phyloP scores from a whole-genome alignment of 441 rosid genomes.

The Populus trichocarpa region DNA sequence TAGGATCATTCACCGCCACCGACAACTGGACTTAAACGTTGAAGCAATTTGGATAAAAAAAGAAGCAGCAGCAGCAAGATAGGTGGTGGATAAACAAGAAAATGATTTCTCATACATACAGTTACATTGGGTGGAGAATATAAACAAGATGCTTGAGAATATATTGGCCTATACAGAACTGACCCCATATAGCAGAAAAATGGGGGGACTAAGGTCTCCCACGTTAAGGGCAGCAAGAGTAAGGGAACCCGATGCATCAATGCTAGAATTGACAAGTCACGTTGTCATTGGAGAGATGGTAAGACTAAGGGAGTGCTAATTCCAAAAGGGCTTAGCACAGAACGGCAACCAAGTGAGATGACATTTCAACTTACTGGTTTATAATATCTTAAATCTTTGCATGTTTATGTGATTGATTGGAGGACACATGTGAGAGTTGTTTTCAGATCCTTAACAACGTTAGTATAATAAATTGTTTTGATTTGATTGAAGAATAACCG shows the following conservation, averaged over 20 bases:
- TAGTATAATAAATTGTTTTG: not conserved
- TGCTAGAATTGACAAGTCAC: slow-evolving; percentile 19
- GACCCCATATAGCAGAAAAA: slow-evolving; percentile 15
- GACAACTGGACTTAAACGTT: not conserved
- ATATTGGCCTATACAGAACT: not conserved
- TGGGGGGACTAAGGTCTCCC: slow-evolving; percentile 14
- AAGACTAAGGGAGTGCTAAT: not conserved
- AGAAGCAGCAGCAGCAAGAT: not conserved
- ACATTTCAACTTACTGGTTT: slow-evolving; percentile 25
- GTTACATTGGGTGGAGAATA: too few relatives aligned
- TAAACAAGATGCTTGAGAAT: not conserved
- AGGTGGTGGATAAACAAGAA: not conserved
- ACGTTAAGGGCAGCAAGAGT: slow-evolving; percentile 3
- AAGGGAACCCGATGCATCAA: slow-evolving; percentile 13
- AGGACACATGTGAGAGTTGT: not conserved
- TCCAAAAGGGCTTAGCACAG: slow-evolving; percentile 8
- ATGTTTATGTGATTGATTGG: not conserved
- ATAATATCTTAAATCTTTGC: not conserved
- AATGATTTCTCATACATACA: not conserved
- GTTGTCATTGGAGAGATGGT: not conserved
- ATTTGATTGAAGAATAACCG: not conserved
- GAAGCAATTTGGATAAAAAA: not conserved
- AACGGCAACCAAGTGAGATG: slow-evolving; percentile 22
- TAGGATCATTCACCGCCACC: not conserved
- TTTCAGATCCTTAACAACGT: not conserved